Conservation (phyloP, 106 monocot species). For the Cymbidium sinense region DNA sequence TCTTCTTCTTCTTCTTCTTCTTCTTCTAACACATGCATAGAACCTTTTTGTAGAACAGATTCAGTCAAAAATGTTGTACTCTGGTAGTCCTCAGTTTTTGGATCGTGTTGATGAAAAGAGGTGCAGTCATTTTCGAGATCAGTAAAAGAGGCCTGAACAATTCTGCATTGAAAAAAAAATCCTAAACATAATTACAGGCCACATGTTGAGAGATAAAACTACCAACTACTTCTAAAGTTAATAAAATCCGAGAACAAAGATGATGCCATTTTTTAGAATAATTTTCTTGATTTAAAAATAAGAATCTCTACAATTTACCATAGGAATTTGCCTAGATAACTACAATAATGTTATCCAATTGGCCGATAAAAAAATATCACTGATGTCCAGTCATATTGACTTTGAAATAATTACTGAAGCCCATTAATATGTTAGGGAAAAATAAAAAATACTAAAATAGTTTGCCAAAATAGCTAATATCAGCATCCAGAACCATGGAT, state of each 20-base stretch:
- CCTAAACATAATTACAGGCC: not conserved
- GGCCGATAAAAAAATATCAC: not conserved
- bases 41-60: slow-evolving; percentile 9
- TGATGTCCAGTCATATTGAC: not conserved
- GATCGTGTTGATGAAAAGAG: slow-evolving; percentile 11
- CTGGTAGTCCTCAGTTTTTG: slow-evolving; percentile 1
- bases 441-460: not conserved
- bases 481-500: not conserved
- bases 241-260: not conserved
- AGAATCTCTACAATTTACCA: not conserved
- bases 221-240: not conserved
- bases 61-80: not conserved
- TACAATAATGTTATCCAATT: not conserved
- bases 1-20: slow-evolving; percentile 24
- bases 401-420: not conserved
- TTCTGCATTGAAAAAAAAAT: slow-evolving; percentile 29
- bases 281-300: not conserved
- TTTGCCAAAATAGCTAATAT: not conserved
- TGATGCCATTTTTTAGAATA: not conserved
- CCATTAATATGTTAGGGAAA: not conserved
- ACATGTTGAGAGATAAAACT: not conserved
- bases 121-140: slow-evolving; percentile 20
- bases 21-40: slow-evolving; percentile 15
- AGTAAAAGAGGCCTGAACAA: slow-evolving; percentile 50
- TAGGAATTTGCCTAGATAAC: not conserved